These are phyloP conservation scores for Musa schizocarpa DNA, from an alignment of 176 grass and related monocot species.

Conservation along the genomic window DNA sequence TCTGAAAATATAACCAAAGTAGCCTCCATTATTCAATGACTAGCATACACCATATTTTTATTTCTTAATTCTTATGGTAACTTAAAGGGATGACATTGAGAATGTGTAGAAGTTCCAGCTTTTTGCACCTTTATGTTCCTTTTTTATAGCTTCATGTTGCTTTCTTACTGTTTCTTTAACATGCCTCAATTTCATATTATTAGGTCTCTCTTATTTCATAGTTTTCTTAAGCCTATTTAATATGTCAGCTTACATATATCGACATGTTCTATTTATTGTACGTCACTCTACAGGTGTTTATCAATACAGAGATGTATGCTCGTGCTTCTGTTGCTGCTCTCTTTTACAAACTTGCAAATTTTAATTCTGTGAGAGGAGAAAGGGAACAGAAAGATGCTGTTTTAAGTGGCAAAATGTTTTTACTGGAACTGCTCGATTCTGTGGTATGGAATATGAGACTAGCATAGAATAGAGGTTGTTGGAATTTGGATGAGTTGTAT, in stretches of 20 bases:
- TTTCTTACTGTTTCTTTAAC: background rate
- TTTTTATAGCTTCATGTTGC: too few relatives aligned
- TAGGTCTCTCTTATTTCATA: too few relatives aligned
- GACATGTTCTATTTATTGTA: background rate
- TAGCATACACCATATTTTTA: too few relatives aligned
- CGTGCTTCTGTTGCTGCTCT: constrained; percentile 80
- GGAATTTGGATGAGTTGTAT: background rate
- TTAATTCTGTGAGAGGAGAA: constrained; percentile 24
- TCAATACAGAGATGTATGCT: constrained; percentile 93
- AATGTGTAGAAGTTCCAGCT: too few relatives aligned
- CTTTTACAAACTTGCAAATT: constrained; percentile 53
- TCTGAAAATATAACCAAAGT: too few relatives aligned
- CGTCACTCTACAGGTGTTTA: constrained; percentile 59
- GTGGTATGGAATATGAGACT: constrained; percentile 45
- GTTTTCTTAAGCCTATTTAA: too few relatives aligned
- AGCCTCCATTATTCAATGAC: too few relatives aligned
- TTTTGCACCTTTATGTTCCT: too few relatives aligned
- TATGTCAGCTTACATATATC: background rate
- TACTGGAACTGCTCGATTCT: constrained; percentile 70
- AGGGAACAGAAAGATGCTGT: constrained; percentile 33
- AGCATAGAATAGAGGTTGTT: background rate
- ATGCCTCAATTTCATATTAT: background rate
- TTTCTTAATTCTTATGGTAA: too few relatives aligned
- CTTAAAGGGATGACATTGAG: too few relatives aligned
- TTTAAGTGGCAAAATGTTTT: constrained; percentile 67